Evolutionary conservation across 2,329 filamentous ascomycete species (phyloP).

Genomic region (Fusarium chuoi): DNA sequence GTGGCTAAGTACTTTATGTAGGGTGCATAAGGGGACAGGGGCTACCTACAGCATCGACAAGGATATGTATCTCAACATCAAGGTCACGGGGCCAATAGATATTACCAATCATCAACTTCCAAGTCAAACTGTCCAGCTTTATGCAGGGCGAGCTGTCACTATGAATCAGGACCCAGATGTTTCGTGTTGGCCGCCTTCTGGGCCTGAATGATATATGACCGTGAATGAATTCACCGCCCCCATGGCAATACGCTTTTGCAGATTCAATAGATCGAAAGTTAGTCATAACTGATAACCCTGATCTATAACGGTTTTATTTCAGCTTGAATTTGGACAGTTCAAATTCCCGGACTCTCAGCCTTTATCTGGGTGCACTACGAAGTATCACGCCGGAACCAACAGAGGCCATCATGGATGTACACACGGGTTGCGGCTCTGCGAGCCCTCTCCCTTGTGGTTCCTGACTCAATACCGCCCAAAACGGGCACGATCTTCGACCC

Average conservation of each 20-base stretch:
- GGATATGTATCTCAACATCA: slow-evolving; percentile 5
- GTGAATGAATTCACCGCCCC: slow-evolving; percentile 20
- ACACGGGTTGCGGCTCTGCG: slow-evolving; percentile 29
- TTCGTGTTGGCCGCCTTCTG: slow-evolving; percentile 9
- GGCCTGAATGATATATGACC: slow-evolving; percentile 4
- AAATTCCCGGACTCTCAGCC: not conserved
- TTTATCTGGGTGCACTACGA: not conserved
- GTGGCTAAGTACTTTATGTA: slow-evolving; percentile 8
- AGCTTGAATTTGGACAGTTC: not conserved
- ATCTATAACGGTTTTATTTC: not conserved
- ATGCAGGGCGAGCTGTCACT: slow-evolving; percentile 37
- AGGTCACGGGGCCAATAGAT: slow-evolving; percentile 24
- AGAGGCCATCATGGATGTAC: not conserved
- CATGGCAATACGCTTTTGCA: not conserved
- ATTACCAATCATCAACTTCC: slow-evolving; percentile 35
- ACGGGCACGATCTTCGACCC: slow-evolving; percentile 27
- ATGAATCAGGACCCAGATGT: slow-evolving; percentile 10
- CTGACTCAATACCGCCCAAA: slow-evolving; percentile 22
- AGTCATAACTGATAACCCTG: not conserved
- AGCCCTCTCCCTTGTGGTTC: slow-evolving; percentile 4
- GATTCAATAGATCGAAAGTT: not conserved
- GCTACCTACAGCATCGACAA: slow-evolving; percentile 11
- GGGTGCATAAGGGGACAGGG: slow-evolving; percentile 15
- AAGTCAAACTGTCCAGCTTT: slow-evolving; percentile 9
- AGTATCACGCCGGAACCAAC: not conserved